Conservation (phyloP, 768 basidiomycete genomes). For the Tulasnella sp. region DNA sequence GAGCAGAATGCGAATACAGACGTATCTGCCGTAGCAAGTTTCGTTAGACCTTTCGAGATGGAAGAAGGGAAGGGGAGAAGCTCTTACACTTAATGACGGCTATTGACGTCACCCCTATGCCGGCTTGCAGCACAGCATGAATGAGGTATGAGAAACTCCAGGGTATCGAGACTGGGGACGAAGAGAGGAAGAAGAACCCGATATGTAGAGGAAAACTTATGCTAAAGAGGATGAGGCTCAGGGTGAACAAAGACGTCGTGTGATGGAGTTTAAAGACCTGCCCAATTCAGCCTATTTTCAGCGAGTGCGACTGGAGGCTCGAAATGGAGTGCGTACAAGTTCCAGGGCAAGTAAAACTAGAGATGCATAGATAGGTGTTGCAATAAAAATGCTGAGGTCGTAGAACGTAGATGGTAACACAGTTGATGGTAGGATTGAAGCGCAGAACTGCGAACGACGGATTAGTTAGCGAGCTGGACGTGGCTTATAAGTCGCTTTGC, state of each 20-base stretch:
- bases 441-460: neutral
- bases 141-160: neutral
- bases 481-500: too few relatives aligned
- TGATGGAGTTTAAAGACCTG: neutral
- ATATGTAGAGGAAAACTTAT: neutral
- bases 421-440: neutral
- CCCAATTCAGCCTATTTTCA: neutral
- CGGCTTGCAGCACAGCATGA: neutral
- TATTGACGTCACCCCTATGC: neutral
- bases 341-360: neutral
- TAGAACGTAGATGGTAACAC: neutral
- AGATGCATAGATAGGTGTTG: neutral
- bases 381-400: neutral
- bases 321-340: neutral
- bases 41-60: neutral
- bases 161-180: neutral
- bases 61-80: neutral
- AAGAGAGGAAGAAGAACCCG: neutral
- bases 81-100: conserved; percentile 7
- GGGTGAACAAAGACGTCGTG: neutral
- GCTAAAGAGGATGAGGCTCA: neutral
- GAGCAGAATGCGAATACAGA: neutral
- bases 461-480: neutral
- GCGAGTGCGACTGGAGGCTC: too few relatives aligned
- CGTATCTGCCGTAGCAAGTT: neutral